Evolutionary conservation across 2,329 filamentous ascomycete genomes (phyloP), one percentile per base, ranked within the genome.

Genomic region (Hawksworthiomyces lignivorus): DNA sequence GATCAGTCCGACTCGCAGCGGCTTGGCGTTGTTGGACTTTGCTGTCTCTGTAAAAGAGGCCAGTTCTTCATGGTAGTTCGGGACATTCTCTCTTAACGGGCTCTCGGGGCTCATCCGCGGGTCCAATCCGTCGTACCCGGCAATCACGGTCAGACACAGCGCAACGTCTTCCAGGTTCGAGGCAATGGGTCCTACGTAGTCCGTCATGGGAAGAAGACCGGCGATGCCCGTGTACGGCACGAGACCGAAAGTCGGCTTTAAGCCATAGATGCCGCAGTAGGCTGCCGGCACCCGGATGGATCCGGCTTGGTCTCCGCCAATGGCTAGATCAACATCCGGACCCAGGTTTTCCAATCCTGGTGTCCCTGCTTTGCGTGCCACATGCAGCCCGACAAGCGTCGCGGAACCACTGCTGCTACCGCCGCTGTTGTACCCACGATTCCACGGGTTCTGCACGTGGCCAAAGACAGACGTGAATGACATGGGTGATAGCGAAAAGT

Each of bases 351-450:
- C 36, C 24, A n/a, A 34, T 10, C 3, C 14, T 12, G 24, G 24
- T 26, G 8, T 12, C 24, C 24, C 24, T 12, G 12, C 12, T 11
- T 12, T 35, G 15, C 22, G 32, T 34, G 9, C 20, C 15, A 24
- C 28, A 26, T 12, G 33, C 39, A 3, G 56, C 57, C 8, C 24
- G 24, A 61, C 47, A 2, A 66, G 43, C 0, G 60, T 61, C 0
- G 70, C 84, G 5, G 79, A 80, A 2, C 85, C 85, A 4, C 82
- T 83, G 0, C 84, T 87, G 5, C 80, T 85, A 7, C 85, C 85
- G 36, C 85, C 84, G 4, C 78, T 77, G 56, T 90, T 90, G 63
- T 87, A 89, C 1, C 67, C 58, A 0, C 65, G 57, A 55, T 88
- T 85, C 58, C 85, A 78, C 0, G 86, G 86, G 52, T 92, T 90